Evolutionary conservation across 208 protist genomes (phyloP), one percentile per base, ranked within the genome.

Genomic region (Crithidia thermophila): DNA sequence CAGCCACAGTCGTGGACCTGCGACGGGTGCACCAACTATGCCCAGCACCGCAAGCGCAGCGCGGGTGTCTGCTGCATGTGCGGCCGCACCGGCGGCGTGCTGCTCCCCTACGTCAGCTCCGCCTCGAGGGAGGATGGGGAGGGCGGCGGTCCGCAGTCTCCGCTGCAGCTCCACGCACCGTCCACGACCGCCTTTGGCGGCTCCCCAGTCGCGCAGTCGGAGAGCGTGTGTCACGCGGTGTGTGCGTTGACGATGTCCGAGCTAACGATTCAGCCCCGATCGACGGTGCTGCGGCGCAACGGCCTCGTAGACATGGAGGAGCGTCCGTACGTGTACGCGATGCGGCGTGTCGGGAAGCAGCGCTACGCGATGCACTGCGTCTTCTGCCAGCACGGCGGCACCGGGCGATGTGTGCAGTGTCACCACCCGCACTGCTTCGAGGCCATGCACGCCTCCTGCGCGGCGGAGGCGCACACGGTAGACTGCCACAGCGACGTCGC

Each of bases 381-480:
- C 4, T 88, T 84, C 67, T 94, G 88, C 60, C 60, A 83, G 23
- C 74, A 79, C 46, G 75, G 75, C 21, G 75, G 75, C 5, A 63
- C 45, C 20, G 75, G 75, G 10, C 77, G 65, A 5, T 82, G 68
- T 31, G 53, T 84, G 4, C 79, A 53, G 67, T 94, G 88, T 40
- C 47, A 74, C 23, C 78, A 90, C 69, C 77, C 81, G 1, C 68
- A 75, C 39, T 94, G 88, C 75, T 88, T 86, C 42, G 83, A 82
- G 56, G 47, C 56, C 13, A 87, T 94, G 79, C 88, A 94, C 66
- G 79, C 88, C 28, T 75, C 81, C 18, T 94, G 88, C 39, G 88
- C 84, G 18, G 77, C 79, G 20, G 73, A 75, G 57, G 80, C 78
- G 10, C 78, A 81, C 45, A 82, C 83, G 8, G 40, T 85, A 4